These are phyloP conservation scores for Auricularia sp. DNA, from an alignment of 768 basidiomycete genomes.

Conservation along the genomic window DNA sequence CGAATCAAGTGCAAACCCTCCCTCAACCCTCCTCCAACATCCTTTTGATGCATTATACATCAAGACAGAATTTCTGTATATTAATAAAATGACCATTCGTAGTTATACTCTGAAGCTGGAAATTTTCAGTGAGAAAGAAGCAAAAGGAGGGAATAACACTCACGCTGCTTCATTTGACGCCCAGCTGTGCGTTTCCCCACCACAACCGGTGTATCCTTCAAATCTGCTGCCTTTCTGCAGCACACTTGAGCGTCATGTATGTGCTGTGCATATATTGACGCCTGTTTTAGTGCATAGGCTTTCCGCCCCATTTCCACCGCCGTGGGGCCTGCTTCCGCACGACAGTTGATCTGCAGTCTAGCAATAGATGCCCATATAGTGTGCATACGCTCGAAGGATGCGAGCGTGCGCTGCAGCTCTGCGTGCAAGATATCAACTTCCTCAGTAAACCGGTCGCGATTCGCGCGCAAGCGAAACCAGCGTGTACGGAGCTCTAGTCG, in stretches of 20 bases:
- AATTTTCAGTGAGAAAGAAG: too few relatives aligned
- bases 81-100: too few relatives aligned
- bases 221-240: background rate
- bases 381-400: background rate
- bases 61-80: too few relatives aligned
- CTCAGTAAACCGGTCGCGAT: slow-evolving; percentile 10
- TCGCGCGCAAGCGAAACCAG: slow-evolving; percentile 10
- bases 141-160: too few relatives aligned
- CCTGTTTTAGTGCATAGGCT: slow-evolving; percentile 8
- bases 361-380: slow-evolving; percentile 1
- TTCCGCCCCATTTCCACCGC: background rate
- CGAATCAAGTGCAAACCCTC: too few relatives aligned
- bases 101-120: too few relatives aligned
- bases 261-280: slow-evolving; percentile 2
- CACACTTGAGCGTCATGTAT: background rate
- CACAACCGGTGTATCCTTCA: background rate
- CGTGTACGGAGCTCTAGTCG: slow-evolving; percentile 13
- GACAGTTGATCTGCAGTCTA: too few relatives aligned
- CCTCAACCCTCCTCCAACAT: too few relatives aligned
- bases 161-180: too few relatives aligned
- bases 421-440: slow-evolving; percentile 12
- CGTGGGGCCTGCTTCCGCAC: background rate
- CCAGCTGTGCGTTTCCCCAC: background rate
- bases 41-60: too few relatives aligned
- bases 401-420: slow-evolving; percentile 7